Percentiles rank a stretch among this genome's conserved stretches.
These are phyloP conservation scores for Lactarius sanguifluus DNA, from an alignment of 768 basidiomycete genomes.

Conservation along the genomic window DNA sequence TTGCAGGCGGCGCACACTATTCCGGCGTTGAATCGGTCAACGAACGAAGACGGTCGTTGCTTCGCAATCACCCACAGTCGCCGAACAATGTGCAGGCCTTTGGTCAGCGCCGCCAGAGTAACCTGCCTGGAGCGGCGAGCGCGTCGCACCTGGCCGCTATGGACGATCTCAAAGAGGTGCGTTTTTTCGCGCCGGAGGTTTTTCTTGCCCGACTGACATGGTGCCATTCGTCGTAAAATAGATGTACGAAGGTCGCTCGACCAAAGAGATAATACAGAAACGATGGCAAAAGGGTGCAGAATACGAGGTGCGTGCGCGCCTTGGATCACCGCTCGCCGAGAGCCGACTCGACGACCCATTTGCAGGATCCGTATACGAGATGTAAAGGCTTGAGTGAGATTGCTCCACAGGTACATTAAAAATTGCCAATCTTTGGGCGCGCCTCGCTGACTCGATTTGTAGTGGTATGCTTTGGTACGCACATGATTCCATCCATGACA, in stretches of 20 bases:
- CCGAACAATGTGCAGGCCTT: background rate
- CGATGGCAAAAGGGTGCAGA: conserved; percentile 54
- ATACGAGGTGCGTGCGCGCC: conserved; percentile 56
- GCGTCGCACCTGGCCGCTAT: conserved; percentile 47
- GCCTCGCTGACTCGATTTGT: conserved; percentile 10
- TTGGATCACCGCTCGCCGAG: conserved; percentile 28
- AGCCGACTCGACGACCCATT: conserved; percentile 43
- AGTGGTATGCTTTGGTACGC: conserved; percentile 57
- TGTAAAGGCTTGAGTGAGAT: conserved; percentile 31
- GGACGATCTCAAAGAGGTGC: conserved; percentile 52
- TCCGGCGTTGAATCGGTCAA: conserved; percentile 49
- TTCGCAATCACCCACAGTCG: conserved; percentile 10
- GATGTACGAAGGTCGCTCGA: conserved; percentile 56
- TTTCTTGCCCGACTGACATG: background rate
- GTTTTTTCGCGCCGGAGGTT: conserved; percentile 9
- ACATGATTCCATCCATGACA: background rate
- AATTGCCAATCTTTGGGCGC: background rate
- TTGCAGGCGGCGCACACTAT: conserved; percentile 63
- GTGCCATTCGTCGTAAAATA: conserved; percentile 7
- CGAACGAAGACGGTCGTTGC: conserved; percentile 27
- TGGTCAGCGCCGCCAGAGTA: conserved; percentile 19
- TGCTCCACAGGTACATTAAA: conserved; percentile 29
- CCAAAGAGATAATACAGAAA: conserved; percentile 50
- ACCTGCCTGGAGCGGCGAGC: conserved; percentile 22
- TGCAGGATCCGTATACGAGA: conserved; percentile 15